Evolutionary conservation across 192 early-diverging fungal species (phyloP), one percentile per base, ranked within the genome.

Genomic region (Martensiomyces pterosporus): DNA sequence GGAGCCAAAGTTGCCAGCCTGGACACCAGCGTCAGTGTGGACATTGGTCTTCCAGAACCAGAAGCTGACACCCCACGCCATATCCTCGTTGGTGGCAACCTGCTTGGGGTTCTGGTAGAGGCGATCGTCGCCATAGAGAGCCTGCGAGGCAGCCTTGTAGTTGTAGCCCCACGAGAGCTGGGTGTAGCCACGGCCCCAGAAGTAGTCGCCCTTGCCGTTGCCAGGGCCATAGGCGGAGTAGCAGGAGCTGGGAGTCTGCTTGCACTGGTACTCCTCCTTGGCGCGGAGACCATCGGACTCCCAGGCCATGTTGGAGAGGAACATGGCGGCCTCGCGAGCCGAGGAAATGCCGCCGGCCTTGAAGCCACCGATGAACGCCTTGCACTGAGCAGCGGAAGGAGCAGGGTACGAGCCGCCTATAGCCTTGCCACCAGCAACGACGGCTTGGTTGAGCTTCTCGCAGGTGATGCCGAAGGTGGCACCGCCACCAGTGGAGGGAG

Each of bases 121-220:
- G 2, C 55, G 55, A 12, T 72, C 54, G 16, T 72, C 58, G 39
- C 61, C 61, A 23, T 36, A 72, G 8, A 77, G 55, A 9, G 39
- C 68, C 53, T 60, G 10, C 2, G 75, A 77, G 4, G 67, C 67
- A 12, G 40, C 60, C 36, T 54, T 9, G 43, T 77, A 77, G 55
- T 77, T 77, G 43, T 67, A 70, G 9, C 47, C 25, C 75, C 75
- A 77, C 9, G 75, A 51, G 3, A 77, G 65, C 50, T 77, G 75
- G 47, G 73, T 72, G 21, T 77, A 77, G 1, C 75, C 75, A 19
- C 75, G 64, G 23, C 75, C 75, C 19, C 75, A 68, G 43, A 69
- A 77, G 0, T 53, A 44, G 34, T 64, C 13, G 16, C 67, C 67
- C 0, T 40, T 54, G 50, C n/a, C n/a, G n/a, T n/a, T n/a, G n/a